Evolutionary conservation across 2,329 filamentous ascomycete genomes (phyloP).

Genomic region (Calonectria montana): DNA sequence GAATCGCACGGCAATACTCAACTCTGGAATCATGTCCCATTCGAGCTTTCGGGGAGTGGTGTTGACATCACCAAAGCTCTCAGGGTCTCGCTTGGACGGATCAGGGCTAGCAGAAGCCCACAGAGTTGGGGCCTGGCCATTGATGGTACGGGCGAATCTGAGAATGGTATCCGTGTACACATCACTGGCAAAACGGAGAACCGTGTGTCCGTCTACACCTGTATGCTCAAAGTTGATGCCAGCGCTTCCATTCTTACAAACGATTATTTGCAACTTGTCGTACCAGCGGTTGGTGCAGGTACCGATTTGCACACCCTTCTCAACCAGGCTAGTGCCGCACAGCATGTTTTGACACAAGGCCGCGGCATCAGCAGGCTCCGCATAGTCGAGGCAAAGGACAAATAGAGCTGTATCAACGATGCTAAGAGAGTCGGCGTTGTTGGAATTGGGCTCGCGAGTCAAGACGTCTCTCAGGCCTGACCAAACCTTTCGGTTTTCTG

Average conservation of each 20-base stretch:
- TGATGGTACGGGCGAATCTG: slow-evolving; percentile 94
- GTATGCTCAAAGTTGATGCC: slow-evolving; percentile 99
- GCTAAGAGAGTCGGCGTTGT: slow-evolving; percentile 95
- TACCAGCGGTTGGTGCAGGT: slow-evolving; percentile 99
- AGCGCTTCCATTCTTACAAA: slow-evolving; percentile 97
- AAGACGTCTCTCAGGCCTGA: slow-evolving; percentile 90
- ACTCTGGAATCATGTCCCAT: slow-evolving; percentile 96
- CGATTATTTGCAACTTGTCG: slow-evolving; percentile 98
- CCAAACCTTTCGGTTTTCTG: slow-evolving; percentile 97
- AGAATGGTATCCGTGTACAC: slow-evolving; percentile 98
- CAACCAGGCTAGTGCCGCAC: slow-evolving; percentile 91
- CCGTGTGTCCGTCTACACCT: slow-evolving; percentile 96
- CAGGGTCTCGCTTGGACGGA: slow-evolving; percentile 89
- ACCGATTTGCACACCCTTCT: slow-evolving; percentile 93
- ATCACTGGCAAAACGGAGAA: slow-evolving; percentile 94
- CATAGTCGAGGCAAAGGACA: slow-evolving; percentile 91
- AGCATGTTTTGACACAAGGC: slow-evolving; percentile 99
- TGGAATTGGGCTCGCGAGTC: slow-evolving; percentile 86
- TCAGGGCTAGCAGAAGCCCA: slow-evolving; percentile 94
- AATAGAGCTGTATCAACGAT: slow-evolving; percentile 97
- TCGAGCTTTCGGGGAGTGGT: slow-evolving; percentile 96
- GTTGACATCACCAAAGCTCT: slow-evolving; percentile 91
- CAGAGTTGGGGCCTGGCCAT: slow-evolving; percentile 88
- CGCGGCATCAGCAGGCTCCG: slow-evolving; percentile 82
- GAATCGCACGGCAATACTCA: slow-evolving; percentile 91